phyloP scores from a whole-genome alignment of 176 grass and related monocot species.

The Eremochloa ophiuroides region DNA sequence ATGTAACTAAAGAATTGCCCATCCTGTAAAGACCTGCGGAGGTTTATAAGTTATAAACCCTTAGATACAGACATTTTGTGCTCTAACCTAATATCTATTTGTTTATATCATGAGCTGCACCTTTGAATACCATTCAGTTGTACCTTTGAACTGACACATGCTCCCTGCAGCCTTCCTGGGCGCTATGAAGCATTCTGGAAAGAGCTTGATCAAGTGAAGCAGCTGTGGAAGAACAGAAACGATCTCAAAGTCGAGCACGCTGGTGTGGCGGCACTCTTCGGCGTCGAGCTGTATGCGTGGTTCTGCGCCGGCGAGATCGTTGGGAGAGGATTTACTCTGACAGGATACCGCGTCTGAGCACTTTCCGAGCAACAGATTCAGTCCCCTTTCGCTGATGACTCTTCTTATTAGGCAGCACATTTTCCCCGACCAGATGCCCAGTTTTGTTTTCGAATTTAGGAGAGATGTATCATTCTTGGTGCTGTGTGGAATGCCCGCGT shows the following conservation, averaged over 20 bases:
- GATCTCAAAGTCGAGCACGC: conserved; percentile 82
- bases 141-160: neutral
- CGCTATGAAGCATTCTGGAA: conserved; percentile 77
- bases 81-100: neutral
- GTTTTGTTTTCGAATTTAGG: neutral
- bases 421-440: conserved; percentile 1
- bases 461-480: conserved; percentile 5
- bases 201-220: conserved; percentile 67
- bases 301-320: conserved; percentile 70
- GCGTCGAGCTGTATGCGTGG: conserved; percentile 77
- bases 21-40: neutral
- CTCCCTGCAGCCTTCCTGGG: conserved; percentile 59
- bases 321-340: conserved; percentile 80
- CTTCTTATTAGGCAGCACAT: conserved; percentile 9
- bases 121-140: neutral
- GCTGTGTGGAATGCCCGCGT: neutral
- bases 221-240: conserved; percentile 50
- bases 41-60: neutral
- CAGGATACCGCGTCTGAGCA: conserved; percentile 74
- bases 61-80: neutral
- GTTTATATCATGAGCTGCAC: neutral
- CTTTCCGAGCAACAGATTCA: neutral
- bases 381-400: neutral
- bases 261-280: conserved; percentile 65
- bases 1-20: neutral